phyloP scores from a whole-genome alignment of 352 stramenopile species.

The Globisporangium mamillatum region DNA sequence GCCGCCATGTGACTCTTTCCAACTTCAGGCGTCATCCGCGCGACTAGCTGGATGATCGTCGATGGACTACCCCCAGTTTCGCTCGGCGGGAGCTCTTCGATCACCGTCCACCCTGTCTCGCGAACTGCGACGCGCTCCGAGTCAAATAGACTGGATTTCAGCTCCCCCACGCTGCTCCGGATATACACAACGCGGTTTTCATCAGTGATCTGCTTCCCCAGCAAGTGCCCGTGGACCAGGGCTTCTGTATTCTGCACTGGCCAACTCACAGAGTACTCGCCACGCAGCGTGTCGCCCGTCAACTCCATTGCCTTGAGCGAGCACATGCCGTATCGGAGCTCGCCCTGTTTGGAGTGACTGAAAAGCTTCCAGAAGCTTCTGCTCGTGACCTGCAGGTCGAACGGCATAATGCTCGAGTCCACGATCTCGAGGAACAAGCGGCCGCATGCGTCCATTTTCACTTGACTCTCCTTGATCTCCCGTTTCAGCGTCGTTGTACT shows the following conservation, averaged over 20 bases:
- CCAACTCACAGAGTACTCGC: background rate
- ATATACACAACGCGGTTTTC: background rate
- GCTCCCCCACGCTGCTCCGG: background rate
- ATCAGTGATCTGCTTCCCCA: background rate
- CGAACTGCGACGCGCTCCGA: background rate
- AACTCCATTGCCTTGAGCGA: conserved; percentile 2
- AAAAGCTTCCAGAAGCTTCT: conserved; percentile 2
- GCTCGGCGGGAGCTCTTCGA: background rate
- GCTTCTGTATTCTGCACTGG: background rate
- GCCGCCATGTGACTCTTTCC: background rate
- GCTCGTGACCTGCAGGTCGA: conserved; percentile 2
- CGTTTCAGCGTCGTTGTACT: background rate
- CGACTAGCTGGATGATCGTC: background rate
- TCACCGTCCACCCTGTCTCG: conserved; percentile 6
- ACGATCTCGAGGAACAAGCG: conserved; percentile 2
- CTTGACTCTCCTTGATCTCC: background rate
- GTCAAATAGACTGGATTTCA: background rate
- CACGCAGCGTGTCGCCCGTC: background rate
- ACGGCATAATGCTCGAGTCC: conserved; percentile 6
- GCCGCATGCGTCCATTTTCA: background rate
- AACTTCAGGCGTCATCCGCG: background rate
- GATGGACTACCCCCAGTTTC: background rate
- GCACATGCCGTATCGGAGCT: background rate
- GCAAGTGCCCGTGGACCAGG: background rate
- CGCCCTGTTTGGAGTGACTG: background rate